Conservation (phyloP, 1,139 yeast species). For the Zhuliangozyma blackwelliae region DNA sequence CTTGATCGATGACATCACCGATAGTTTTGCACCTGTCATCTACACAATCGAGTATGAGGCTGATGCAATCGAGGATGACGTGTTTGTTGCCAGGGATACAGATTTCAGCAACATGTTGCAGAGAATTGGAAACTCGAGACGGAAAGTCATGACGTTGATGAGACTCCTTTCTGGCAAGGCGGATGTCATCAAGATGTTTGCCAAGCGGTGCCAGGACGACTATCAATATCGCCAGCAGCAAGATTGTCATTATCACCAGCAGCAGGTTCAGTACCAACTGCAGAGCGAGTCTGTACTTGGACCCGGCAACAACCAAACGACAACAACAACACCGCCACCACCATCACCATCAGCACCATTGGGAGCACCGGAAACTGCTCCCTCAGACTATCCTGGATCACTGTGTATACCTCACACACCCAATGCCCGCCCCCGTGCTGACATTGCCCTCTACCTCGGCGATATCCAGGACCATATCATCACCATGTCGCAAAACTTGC, state of each 20-base stretch:
- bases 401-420: slow-evolving; percentile 10
- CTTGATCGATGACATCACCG: slow-evolving; percentile 85
- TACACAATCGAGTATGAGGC: slow-evolving; percentile 84
- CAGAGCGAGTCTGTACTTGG: too few species aligned
- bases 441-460: slow-evolving; percentile 82
- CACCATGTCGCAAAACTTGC: slow-evolving; percentile 88
- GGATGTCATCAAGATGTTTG: slow-evolving; percentile 95
- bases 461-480: slow-evolving; percentile 98
- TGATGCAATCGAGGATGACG: slow-evolving; percentile 81
- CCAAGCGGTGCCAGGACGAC: slow-evolving; percentile 85
- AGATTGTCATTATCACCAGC: slow-evolving; percentile 5
- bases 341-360: slow-evolving; percentile 7
- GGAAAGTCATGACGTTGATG: slow-evolving; percentile 83
- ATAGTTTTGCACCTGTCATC: slow-evolving; percentile 85
- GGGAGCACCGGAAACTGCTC: slow-evolving; percentile 7
- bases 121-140: slow-evolving; percentile 80
- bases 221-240: slow-evolving; percentile 10
- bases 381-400: too few species aligned
- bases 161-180: slow-evolving; percentile 90
- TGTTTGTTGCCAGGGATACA: slow-evolving; percentile 26
- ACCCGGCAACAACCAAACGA: background rate
- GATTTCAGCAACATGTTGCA: slow-evolving; percentile 70
- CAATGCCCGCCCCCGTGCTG: slow-evolving; percentile 69
- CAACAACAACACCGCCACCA: slow-evolving; percentile 5
- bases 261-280: slow-evolving; percentile 3